Base-by-base conservation (phyloP, 169 alveolate species). In the Cryptosporidium sp. region DNA sequence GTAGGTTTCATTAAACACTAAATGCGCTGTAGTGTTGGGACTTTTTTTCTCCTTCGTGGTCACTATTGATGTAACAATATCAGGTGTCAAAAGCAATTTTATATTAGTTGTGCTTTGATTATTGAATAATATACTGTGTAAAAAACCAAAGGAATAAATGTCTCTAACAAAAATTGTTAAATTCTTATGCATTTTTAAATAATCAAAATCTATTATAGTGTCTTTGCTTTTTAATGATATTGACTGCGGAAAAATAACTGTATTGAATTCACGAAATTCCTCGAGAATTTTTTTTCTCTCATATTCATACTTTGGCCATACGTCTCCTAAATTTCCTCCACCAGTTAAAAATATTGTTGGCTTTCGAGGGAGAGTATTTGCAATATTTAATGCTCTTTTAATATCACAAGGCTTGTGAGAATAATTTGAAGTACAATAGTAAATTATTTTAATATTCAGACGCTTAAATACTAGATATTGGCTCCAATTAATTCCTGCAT, bases 401-500 rank as follows among this genome's bases (percentile, higher is more conserved):
- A 80, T n/a, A 37, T 60, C 75, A 29, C 89, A 80, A 18, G 14
- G 23, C n/a, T 80, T 80, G 31, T 80, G 89, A 39, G 23, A 14
- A 21, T 67, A 31, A 26, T 80, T 80, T 16, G 89, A 80, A 65
- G 75, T 80, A 42, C 89, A 80, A 80, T 80, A 80, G 8, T 80
- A 80, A n/a, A 80, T 35, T 23, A 80, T 80, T 26, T 65, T 80
- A 21, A 80, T 80, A 23, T 65, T 33, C 3, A 80, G 44, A 48
- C 37, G 23, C 2, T 80, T 53, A 37, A 67, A 39, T 45, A 80
- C 56, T 14, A 60, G 4, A 70, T 70, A 65, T 23, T 85, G 92
- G 45, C 87, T 68, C 84, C 86, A 85, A 21, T 85, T 85, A 4
- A 85, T 85, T 35, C 84, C 92, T 44, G 92, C 92, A 69, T 85